Conservation (phyloP, 768 basidiomycete genomes). For the Collybia mongolica region DNA sequence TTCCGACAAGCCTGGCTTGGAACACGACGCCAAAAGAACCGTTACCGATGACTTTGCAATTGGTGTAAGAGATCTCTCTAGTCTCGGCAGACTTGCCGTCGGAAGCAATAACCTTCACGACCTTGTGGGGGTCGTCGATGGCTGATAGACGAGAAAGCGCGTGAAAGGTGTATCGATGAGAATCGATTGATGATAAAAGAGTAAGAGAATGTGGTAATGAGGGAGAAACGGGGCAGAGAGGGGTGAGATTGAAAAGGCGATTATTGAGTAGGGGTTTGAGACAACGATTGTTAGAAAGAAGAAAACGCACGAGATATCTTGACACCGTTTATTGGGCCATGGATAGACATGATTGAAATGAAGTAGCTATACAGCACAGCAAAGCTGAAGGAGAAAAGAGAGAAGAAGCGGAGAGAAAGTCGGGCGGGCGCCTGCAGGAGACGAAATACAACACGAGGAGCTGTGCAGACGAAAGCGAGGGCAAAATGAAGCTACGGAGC, state of each 20-base stretch:
- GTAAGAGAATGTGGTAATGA: constrained; percentile 6
- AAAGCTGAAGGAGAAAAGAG: constrained; percentile 11
- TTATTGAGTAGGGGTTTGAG: constrained; percentile 25
- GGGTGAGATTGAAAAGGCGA: constrained; percentile 26
- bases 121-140: constrained; percentile 95
- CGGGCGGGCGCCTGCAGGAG: constrained; percentile 13
- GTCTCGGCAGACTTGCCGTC: constrained; percentile 93
- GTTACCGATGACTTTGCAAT: constrained; percentile 98
- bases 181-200: constrained; percentile 27
- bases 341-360: constrained; percentile 56
- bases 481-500: constrained; percentile 11
- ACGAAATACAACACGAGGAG: constrained; percentile 6
- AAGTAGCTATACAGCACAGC: constrained; percentile 9
- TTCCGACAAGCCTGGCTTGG: constrained; percentile 82
- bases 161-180: constrained; percentile 31
- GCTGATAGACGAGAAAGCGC: constrained; percentile 37
- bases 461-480: constrained; percentile 4
- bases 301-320: constrained; percentile 76
- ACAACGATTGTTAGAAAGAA: constrained; percentile 13
- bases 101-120: constrained; percentile 93
- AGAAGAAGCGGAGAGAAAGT: constrained; percentile 8
- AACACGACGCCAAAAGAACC: constrained; percentile 99
- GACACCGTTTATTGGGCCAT: constrained; percentile 85
- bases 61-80: constrained; percentile 89
- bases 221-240: constrained; percentile 1